Base-by-base conservation (phyloP, 2,329 filamentous ascomycete species). In the Macrophomina tecta region DNA sequence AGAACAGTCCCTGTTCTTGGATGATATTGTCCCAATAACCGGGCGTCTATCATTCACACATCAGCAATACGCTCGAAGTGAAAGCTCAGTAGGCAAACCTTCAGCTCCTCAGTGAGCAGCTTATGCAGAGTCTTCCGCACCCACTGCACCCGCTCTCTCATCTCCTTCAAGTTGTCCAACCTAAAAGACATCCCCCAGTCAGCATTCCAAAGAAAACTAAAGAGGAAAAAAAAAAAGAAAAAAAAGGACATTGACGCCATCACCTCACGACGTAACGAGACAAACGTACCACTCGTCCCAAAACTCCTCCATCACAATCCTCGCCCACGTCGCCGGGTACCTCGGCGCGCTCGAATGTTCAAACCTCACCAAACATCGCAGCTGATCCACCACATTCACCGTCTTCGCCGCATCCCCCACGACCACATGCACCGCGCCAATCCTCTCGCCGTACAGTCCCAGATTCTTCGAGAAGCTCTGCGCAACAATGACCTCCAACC, bases 401-500 rank as follows among this genome's bases (percentile, higher is more conserved):
- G 71, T 66, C n/a, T 68, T 66, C 46, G 66, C 67, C 36, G 66
- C 63, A 28, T 61, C 68, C 11, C 68, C 64, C 18, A 58, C 68
- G 9, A 76, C 70, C 2, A 73, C 68, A 60, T 77, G 75, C 3
- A 78, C 68, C 2, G 73, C 76, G 1, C 78, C 78, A 30, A 71
- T 73, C 12, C 78, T 70, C 69, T 80, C 76, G 1, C 78, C 77
- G 56, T 80, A 80, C 1, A 80, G 60, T 0, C 72, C 78, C 68
- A 80, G 78, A 66, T 79, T 80, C 71, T 80, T 80, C n/a, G 77
- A 75, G 62, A 80, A 79, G 0, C 77, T 78, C 69, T 80, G 78
- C 51, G 73, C 76, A 5, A 76, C 73, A 4, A 78, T 58, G 36
- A 77, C 67, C 65, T 79, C 77, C 28, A 76, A 67, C 3, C 73